Evolutionary conservation across 2,329 filamentous ascomycete species (phyloP), one percentile per base, ranked within the genome.

Genomic region (Allantophomopsis cytisporea): DNA sequence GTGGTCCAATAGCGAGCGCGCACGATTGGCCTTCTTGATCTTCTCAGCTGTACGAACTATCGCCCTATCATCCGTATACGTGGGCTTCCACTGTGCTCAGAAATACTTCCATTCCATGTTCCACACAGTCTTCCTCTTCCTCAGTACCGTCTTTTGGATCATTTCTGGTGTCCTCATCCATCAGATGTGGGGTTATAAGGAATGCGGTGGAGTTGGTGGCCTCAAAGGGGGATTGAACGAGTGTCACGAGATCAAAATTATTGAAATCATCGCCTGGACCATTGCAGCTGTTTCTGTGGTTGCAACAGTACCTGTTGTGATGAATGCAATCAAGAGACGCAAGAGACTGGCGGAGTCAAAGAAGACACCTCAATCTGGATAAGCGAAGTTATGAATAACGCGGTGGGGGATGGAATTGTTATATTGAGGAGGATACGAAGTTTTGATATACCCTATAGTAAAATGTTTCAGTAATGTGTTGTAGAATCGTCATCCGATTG

Each of bases 211-310:
- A 7, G 35, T 46, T 4, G 42, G 43, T 14, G 15, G 37, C n/a
- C 28, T 47, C 28, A 39, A 38, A 37, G 45, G 42, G 16, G 44
- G 45, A n/a, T 31, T 47, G 37, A 46, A 39, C 11, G 41, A 45
- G 33, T 47, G 44, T 28, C 46, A 47, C 31, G 43, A 47, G 23
- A 31, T 47, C 31, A 47, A 47, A 38, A 44, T 46, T 20, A 47
- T 44, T 14, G 45, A 47, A 21, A 46, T 48, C 13, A 43, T 46
- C 38, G 42, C 44, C 3, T 43, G 41, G 41, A 41, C 43, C 2
- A 28, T 48, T 8, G 46, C 42, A 5, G 38, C 31, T 7, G 39
- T 39, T 8, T 33, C 28, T 15, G 23, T 39, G 4, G 12, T 39
- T 11, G 38, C 38, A 23, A 30, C 43, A 5, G 16, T 43, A 12